A percentile compares a stretch with the other conserved stretches of the same genome.
These are phyloP conservation scores for Schizosaccharomyces osmophilus DNA, from an alignment of 805 yeast species.

Conservation along the genomic window DNA sequence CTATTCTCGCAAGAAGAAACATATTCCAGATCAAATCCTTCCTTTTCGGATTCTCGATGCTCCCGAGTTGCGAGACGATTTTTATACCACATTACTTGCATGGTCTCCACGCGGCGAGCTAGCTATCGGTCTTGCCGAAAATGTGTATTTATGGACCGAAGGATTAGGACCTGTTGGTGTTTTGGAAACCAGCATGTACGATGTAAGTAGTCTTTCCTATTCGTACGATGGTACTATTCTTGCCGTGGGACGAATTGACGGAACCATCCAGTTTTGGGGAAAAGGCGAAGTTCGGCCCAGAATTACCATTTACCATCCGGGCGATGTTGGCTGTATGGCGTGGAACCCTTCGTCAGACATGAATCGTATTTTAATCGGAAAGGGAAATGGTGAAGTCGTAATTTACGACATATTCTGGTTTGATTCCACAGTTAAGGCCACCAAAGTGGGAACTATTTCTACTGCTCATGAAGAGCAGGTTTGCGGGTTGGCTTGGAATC, in stretches of 20 bases:
- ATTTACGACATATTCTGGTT: neutral
- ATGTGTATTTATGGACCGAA: slow-evolving; percentile 58
- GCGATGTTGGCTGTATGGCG: slow-evolving; percentile 57
- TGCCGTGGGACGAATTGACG: slow-evolving; percentile 63
- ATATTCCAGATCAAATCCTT: neutral
- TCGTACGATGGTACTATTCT: slow-evolving; percentile 72
- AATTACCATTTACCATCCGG: slow-evolving; percentile 48
- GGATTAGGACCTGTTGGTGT: neutral
- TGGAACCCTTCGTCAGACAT: slow-evolving; percentile 29
- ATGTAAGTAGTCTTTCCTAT: slow-evolving; percentile 23
- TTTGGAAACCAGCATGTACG: neutral
- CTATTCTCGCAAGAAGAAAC: neutral
- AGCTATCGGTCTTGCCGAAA: slow-evolving; percentile 67
- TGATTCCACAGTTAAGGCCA: neutral
- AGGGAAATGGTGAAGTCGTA: neutral
- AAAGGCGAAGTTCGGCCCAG: slow-evolving; percentile 43
- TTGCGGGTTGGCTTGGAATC: slow-evolving; percentile 71
- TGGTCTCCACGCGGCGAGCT: slow-evolving; percentile 69
- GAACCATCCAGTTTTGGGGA: slow-evolving; percentile 82
- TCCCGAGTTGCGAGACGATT: slow-evolving; percentile 82
- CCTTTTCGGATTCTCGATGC: slow-evolving; percentile 61
- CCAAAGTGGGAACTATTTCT: neutral
- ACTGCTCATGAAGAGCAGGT: slow-evolving; percentile 15
- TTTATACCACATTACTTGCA: slow-evolving; percentile 59
- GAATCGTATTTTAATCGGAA: neutral